Evolutionary conservation across 768 basidiomycete genomes (phyloP), one percentile per base, ranked within the genome.

Genomic region (Phlegmacium glaucopus): DNA sequence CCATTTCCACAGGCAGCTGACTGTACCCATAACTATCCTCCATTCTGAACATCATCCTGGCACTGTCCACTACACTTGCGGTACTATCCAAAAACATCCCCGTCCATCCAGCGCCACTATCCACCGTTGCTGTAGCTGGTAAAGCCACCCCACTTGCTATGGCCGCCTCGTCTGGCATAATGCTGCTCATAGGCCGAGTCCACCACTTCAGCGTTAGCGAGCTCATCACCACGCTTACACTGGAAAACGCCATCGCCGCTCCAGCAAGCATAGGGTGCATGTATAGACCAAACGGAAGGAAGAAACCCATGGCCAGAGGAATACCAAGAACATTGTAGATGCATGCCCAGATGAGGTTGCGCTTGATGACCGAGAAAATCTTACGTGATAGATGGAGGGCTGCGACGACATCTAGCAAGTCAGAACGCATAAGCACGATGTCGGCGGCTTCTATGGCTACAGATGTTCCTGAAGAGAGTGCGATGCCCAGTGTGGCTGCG

Each of bases 391-490:
- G 85, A 63, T 96, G 80, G 15, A 99, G 82, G 6, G 95, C 93
- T 3, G 96, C 95, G 50, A 98, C 95, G 46, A 99, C 96, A 62
- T 99, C 96, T 42, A 98, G 79, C 4, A 98, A 80, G 61, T 99
- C 94, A 1, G 92, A 91, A 44, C 91, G 88, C 90, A 98, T 97
- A 49, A 99, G 83, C 13, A 99, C 94, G 48, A 98, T 86, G 67
- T 98, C 96, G 11, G 96, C 96, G 0, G 96, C 96, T 72, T 98
- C 96, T 43, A 99, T 87, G 9, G 96, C 96, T 37, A 99, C 92
- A 5, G 93, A 95, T 13, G 96, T 94, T 27, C 96, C 96, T 3
- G 93, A 90, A 9, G 91, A 94, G 5, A 99, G 81, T 1, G 96
- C 96, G 50, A 99, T 94, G 35, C 96, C 96, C 17, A 99, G 90